A percentile compares a stretch with the other conserved stretches of the same genome.
Evolutionary conservation across 2,329 filamentous ascomycete species (phyloP).

Genomic region (Fusarium globosum): DNA sequence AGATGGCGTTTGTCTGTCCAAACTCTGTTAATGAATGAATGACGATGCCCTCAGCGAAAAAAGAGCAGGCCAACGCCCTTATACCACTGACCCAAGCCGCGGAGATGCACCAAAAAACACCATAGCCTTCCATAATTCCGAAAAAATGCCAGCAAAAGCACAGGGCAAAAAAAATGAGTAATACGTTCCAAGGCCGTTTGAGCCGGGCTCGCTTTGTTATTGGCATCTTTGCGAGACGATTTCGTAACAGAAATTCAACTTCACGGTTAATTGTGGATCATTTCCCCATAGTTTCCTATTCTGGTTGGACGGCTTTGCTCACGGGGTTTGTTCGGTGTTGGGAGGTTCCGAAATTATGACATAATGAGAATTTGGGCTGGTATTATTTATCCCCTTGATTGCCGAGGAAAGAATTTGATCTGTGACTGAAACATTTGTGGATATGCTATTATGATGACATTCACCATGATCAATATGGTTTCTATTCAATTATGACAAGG

Average conservation of each 20-base stretch:
- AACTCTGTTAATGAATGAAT: neutral
- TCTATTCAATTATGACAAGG: rapidly evolving
- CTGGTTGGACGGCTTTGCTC: neutral
- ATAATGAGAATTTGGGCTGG: neutral
- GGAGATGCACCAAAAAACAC: constrained; percentile 37
- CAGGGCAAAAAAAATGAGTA: neutral
- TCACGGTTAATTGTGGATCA: constrained; percentile 28
- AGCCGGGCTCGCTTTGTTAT: constrained; percentile 19
- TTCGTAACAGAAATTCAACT: constrained; percentile 44
- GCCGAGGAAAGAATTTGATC: neutral
- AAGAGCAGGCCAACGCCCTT: neutral
- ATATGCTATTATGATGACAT: neutral
- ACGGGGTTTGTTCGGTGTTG: neutral
- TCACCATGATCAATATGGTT: rapidly evolving
- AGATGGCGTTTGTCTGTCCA: neutral
- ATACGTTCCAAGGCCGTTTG: neutral
- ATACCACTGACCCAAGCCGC: constrained; percentile 25
- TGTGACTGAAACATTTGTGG: neutral
- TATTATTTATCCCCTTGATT: neutral
- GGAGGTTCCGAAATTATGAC: neutral
- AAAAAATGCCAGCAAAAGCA: neutral
- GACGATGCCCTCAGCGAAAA: constrained; percentile 7
- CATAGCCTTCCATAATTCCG: neutral
- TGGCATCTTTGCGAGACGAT: constrained; percentile 39
- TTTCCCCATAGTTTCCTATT: neutral